Conservation (phyloP, 495 filamentous ascomycete species). For the Polyplosphaeria fusca region DNA sequence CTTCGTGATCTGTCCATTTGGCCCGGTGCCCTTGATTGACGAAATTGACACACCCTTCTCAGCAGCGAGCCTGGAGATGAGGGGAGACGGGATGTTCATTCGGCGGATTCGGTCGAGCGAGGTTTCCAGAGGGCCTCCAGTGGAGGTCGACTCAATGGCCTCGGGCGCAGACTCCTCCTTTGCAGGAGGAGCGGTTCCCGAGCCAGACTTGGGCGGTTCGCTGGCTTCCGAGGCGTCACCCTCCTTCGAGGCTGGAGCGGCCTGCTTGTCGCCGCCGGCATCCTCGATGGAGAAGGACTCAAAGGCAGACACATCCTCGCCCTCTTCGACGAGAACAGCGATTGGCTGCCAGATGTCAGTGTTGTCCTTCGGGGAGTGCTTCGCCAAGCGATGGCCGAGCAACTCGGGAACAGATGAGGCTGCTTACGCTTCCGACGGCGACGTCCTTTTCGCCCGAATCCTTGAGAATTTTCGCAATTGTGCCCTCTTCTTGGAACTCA, state of each 20-base stretch:
- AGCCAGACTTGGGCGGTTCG: constrained; percentile 52
- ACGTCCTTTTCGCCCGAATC: constrained; percentile 93
- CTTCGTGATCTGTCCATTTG: constrained; percentile 83
- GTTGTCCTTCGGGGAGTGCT: no score
- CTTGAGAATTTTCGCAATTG: constrained; percentile 92
- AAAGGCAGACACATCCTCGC: constrained; percentile 79
- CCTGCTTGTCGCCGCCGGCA: constrained; percentile 77
- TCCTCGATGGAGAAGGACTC: constrained; percentile 83
- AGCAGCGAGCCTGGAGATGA: constrained; percentile 75
- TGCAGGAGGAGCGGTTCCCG: constrained; percentile 57
- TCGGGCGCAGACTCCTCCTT: constrained; percentile 48
- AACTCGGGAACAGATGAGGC: not conserved
- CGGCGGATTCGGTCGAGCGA: constrained; percentile 80
- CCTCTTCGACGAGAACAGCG: constrained; percentile 90
- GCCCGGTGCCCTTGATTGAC: constrained; percentile 81
- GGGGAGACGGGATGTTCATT: constrained; percentile 65
- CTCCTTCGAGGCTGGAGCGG: constrained; percentile 58
- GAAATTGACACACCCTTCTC: constrained; percentile 81
- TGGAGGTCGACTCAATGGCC: constrained; percentile 68
- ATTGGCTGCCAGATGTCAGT: constrained; percentile 69
- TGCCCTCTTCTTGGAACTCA: constrained; percentile 97
- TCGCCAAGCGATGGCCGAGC: no score
- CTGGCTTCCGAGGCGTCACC: constrained; percentile 61
- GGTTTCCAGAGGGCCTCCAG: constrained; percentile 74
- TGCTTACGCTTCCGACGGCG: constrained; percentile 80